phyloP scores from a whole-genome alignment of 2,329 filamentous ascomycete genomes.

The Ophiostoma angusticollis region DNA sequence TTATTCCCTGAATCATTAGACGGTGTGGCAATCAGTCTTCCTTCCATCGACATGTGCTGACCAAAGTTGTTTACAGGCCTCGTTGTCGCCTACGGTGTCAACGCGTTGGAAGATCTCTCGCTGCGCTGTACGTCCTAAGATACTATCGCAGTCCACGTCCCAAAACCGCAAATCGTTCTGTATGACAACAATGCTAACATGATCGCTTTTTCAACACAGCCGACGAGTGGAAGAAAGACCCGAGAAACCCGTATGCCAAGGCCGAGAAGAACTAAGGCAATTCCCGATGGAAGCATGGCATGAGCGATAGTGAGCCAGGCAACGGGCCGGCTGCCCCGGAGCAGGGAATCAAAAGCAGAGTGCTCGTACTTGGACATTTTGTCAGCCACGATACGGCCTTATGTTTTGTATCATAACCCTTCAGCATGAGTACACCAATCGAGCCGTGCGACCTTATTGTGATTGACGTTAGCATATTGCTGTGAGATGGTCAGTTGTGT shows the following conservation, averaged over 20 bases:
- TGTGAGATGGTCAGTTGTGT: too few relatives aligned
- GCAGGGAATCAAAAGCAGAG: neutral
- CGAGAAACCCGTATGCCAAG: constrained; percentile 62
- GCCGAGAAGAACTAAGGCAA: constrained; percentile 16
- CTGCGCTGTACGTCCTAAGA: constrained; percentile 57
- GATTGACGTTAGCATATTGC: too few relatives aligned
- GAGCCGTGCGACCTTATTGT: neutral
- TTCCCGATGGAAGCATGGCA: neutral
- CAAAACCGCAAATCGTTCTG: too few relatives aligned
- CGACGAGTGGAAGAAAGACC: constrained; percentile 95
- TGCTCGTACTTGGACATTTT: neutral
- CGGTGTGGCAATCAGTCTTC: too few relatives aligned
- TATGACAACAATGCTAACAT: neutral
- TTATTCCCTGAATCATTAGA: too few relatives aligned
- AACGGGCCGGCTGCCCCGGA: neutral
- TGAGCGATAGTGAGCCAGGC: neutral
- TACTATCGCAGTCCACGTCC: too few relatives aligned
- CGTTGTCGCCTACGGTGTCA: constrained; percentile 84
- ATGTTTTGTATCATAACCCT: constrained; percentile 5
- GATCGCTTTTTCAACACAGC: constrained; percentile 34
- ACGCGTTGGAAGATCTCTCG: constrained; percentile 66
- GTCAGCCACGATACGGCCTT: neutral
- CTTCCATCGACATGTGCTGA: neutral
- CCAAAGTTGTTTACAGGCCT: constrained; percentile 41
- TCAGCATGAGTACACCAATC: constrained; percentile 1